These are phyloP conservation scores for Antitrichia curtipendula DNA, from an alignment of 225 moss, liverwort and hornwort genomes.

Conservation along the genomic window DNA sequence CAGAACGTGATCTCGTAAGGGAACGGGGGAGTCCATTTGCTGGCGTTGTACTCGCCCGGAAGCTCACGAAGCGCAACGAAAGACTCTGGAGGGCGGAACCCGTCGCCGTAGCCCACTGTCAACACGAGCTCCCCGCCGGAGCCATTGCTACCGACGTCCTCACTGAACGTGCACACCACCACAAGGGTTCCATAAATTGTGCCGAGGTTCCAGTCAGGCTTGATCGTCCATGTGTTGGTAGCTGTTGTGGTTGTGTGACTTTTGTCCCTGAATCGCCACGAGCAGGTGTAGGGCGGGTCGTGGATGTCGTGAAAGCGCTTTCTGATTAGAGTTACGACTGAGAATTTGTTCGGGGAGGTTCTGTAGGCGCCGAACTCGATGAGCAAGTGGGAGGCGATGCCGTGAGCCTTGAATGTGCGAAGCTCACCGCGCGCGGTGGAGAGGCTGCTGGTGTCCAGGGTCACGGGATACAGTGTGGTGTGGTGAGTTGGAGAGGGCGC, in stretches of 20 bases:
- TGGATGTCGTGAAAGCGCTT: neutral
- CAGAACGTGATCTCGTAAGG: slow-evolving; percentile 4
- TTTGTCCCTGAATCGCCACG: neutral
- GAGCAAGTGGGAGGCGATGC: slow-evolving; percentile 4
- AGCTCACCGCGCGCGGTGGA: neutral
- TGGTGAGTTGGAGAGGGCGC: neutral
- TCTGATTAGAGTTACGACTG: neutral
- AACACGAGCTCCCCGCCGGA: slow-evolving; percentile 1
- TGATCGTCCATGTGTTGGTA: neutral
- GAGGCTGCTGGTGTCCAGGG: neutral
- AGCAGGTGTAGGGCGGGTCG: neutral
- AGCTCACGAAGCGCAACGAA: neutral
- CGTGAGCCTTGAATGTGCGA: neutral
- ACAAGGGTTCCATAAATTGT: slow-evolving; percentile 5
- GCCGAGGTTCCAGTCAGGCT: slow-evolving; percentile 14
- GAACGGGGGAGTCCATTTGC: neutral
- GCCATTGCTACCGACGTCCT: neutral
- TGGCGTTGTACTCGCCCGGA: neutral
- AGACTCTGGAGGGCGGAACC: neutral
- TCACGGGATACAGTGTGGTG: neutral
- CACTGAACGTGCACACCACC: slow-evolving; percentile 1
- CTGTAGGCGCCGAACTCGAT: slow-evolving; percentile 12
- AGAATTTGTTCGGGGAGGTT: neutral
- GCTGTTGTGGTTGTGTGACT: neutral
- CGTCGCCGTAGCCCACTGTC: neutral